Percentiles rank a stretch among this genome's conserved stretches.
Conservation (phyloP, 495 filamentous ascomycete genomes). For the Trichoderma asperelloides region DNA sequence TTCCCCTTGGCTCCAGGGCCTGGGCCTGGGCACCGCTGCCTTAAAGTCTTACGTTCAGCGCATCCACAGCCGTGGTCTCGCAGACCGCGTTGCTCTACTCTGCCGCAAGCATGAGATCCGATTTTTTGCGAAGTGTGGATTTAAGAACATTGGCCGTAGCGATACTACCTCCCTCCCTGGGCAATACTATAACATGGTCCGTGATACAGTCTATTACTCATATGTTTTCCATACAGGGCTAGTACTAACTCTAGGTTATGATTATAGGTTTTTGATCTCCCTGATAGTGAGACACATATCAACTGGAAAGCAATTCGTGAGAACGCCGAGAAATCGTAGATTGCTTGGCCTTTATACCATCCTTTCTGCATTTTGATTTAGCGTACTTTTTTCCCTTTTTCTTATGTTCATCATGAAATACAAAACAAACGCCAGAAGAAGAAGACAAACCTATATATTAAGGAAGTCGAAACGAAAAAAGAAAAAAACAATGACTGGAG, state of each 20-base stretch:
- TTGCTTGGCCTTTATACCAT: no score
- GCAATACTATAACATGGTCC: constrained; percentile 68
- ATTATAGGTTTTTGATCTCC: constrained; percentile 11
- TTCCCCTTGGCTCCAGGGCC: constrained; percentile 61
- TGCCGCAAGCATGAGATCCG: constrained; percentile 40
- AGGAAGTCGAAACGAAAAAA: background rate
- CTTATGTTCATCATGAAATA: background rate
- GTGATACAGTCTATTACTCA: constrained; percentile 5
- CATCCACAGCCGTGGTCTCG: constrained; percentile 50
- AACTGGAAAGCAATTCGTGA: background rate
- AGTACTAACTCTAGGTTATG: background rate
- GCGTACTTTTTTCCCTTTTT: no score
- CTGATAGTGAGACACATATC: background rate
- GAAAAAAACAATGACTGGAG: background rate
- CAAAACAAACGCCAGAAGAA: background rate
- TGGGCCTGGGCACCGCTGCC: constrained; percentile 66
- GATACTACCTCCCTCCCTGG: constrained; percentile 60
- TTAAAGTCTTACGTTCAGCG: constrained; percentile 69
- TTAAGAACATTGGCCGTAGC: constrained; percentile 59
- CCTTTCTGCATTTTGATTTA: no score
- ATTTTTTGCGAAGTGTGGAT: constrained; percentile 75
- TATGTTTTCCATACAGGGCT: background rate
- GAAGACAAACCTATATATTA: background rate
- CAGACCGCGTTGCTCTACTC: constrained; percentile 66
- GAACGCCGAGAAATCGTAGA: background rate